Base-by-base conservation (phyloP, 2,329 filamentous ascomycete species). In the Parastagonospora nodorum region DNA sequence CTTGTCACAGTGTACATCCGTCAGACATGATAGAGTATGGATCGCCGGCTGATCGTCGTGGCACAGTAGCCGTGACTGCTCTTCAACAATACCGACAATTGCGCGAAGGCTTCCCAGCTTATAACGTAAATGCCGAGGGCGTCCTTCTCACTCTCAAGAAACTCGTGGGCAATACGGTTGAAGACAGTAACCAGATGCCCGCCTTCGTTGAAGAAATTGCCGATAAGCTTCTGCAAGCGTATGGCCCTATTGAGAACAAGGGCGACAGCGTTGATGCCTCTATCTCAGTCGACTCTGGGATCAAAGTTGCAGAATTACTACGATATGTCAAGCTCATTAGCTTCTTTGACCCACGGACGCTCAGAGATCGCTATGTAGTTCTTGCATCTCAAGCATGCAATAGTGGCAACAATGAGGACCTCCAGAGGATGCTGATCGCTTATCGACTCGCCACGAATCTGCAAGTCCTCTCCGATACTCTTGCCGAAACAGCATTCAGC, bases 1-100 rank as follows among this genome's bases (percentile, higher is more conserved):
- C 75, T 3, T 81, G 78, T 48, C 73, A 79, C 40, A 81, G 79
- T 2, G 59, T 82, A 27, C 82, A 86, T 61, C 83, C 83, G 0
- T 80, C 77, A 4, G 79, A 85, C 61, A 80, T 82, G 71, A 71
- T 84, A 11, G 81, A 85, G 52, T 85, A 85, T 60, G 75, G 76
- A 1, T 80, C 80, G 6, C 66, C 74, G 7, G 74, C 77, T 3
- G 75, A 79, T 24, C 77, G 82, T 45, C 67, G 68, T n/a, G 66
- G 72, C 1, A 73, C 64, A 0, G 57, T 82, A 28, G 58, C 48
- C n/a, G 57, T 74, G 9, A 70, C 57, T 44, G 59, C 56, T 2
- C 28, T 69, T 12, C 50, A 44, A 15, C 52, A 51, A n/a, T 60
- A 61, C 42, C 66, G 5, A 31, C 39, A 56, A 41, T 45, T 52